Base-by-base conservation (phyloP, 805 yeast genomes). In the Wickerhamiella nectarea region DNA sequence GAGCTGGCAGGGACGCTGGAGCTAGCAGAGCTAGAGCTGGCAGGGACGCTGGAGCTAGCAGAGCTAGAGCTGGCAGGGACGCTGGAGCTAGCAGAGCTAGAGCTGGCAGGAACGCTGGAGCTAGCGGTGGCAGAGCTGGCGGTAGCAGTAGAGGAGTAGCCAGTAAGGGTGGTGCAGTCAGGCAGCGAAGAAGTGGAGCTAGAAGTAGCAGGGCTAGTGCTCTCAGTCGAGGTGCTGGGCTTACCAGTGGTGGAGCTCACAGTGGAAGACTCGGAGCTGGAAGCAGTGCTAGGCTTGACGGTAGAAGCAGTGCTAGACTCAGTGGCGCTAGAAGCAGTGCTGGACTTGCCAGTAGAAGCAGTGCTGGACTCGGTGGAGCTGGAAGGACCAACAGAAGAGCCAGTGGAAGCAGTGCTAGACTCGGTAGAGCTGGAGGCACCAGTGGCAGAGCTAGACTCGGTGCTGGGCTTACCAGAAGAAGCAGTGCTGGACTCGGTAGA, bases 31-130 rank as follows among this genome's bases (percentile, higher is more conserved):
- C n/a, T n/a, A n/a, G n/a, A n/a, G n/a, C n/a, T n/a, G n/a, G n/a
- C n/a, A n/a, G n/a, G n/a, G n/a, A n/a, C n/a, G n/a, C n/a, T n/a
- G n/a, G n/a, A n/a, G n/a, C n/a, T n/a, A n/a, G n/a, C n/a, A 3
- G 39, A 36, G 21, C 39, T 36, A 3, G 39, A 24, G 31, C 26
- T 15, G 22, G 22, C 39, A 36, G 39, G 24, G n/a, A n/a, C n/a
- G n/a, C n/a, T n/a, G n/a, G n/a, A n/a, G n/a, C n/a, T n/a, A n/a
- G n/a, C n/a, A n/a, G n/a, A n/a, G n/a, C n/a, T n/a, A n/a, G n/a
- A n/a, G n/a, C n/a, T n/a, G 14, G 21, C 31, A 36, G 39, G 33
- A 22, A n/a, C 12, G 28, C 39, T 36, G 21, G 39, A 14, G 21
- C 33, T 6, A 36, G 38, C 20, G 12, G 28, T 6, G 18, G 31